Evolutionary conservation across 306 rosid species (phyloP).

Genomic region (Abrus pulchellus): DNA sequence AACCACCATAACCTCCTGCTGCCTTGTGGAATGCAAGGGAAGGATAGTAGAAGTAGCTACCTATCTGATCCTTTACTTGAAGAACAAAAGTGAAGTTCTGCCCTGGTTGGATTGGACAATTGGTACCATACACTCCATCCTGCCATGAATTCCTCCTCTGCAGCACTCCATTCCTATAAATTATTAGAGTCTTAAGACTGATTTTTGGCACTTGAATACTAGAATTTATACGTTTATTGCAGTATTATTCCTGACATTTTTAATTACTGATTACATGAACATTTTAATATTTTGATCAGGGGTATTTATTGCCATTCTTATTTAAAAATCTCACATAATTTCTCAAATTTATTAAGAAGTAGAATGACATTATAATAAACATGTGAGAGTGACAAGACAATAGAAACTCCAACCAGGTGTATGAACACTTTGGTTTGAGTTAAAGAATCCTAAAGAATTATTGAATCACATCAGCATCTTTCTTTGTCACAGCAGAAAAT

Average conservation of each 20-base stretch:
- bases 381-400: not conserved
- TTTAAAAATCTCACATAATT: not conserved
- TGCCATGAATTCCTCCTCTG: slow-evolving; percentile 94
- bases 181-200: not conserved
- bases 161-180: slow-evolving; percentile 79
- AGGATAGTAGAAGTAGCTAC: slow-evolving; percentile 91
- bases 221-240: not conserved
- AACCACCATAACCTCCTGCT: slow-evolving; percentile 86
- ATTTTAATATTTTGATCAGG: not conserved
- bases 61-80: slow-evolving; percentile 93
- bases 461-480: not conserved
- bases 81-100: slow-evolving; percentile 79
- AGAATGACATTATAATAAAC: not conserved
- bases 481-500: not conserved
- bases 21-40: slow-evolving; percentile 89
- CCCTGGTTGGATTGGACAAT: slow-evolving; percentile 91
- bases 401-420: no score
- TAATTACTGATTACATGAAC: not conserved
- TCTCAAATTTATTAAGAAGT: not conserved
- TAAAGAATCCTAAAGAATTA: not conserved
- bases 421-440: not conserved
- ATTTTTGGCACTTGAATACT: not conserved
- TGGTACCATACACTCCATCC: slow-evolving; percentile 92
- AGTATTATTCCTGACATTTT: not conserved
- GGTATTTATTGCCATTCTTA: not conserved